Percentiles rank a stretch among this genome's conserved stretches.
phyloP scores from a whole-genome alignment of 208 protist genomes.

The Trypanosoma melophagium region DNA sequence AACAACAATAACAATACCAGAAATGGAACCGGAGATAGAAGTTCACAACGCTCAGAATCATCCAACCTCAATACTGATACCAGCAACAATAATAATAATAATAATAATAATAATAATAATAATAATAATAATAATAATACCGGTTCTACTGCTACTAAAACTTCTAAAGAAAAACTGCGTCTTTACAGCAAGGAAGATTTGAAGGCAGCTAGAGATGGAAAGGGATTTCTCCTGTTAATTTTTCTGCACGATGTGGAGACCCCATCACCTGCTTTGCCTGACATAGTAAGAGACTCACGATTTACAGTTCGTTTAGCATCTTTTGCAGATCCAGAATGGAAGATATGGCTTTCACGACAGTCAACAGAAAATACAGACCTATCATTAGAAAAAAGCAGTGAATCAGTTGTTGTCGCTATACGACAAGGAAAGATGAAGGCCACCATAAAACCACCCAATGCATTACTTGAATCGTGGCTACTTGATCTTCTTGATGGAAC shows the following conservation, averaged over 20 bases:
- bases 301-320: conserved; percentile 70
- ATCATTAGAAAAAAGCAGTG: not conserved
- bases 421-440: conserved; percentile 21
- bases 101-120: not conserved
- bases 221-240: conserved; percentile 74
- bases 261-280: conserved; percentile 33
- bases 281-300: conserved; percentile 50
- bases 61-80: not conserved
- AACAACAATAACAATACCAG: conserved; percentile 11
- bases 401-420: conserved; percentile 9
- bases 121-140: not conserved
- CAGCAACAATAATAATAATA: not conserved
- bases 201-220: conserved; percentile 45
- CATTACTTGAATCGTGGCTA: conserved; percentile 19
- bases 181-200: conserved; percentile 55
- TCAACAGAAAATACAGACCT: not conserved
- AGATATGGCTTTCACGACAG: conserved; percentile 38
- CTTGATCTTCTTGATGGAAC: conserved; percentile 26
- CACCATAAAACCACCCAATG: conserved; percentile 15
- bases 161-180: not conserved
- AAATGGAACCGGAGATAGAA: not conserved
- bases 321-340: conserved; percentile 45
- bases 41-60: not conserved
- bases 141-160: not conserved
- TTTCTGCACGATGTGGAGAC: conserved; percentile 34